Percentiles rank a stretch among this genome's conserved stretches.
Evolutionary conservation across 768 basidiomycete species (phyloP).

Genomic region (Russula foetens): DNA sequence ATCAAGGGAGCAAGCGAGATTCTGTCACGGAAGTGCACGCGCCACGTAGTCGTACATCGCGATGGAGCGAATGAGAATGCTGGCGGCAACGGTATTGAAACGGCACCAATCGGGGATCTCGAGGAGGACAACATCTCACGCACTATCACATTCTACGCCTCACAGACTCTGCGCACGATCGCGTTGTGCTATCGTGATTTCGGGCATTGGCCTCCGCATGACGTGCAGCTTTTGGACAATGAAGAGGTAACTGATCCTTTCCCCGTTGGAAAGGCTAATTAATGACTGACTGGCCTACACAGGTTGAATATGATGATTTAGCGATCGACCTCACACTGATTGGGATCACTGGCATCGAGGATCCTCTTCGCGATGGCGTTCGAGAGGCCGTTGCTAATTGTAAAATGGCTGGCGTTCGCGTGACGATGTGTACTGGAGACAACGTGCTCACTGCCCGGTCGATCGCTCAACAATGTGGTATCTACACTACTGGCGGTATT

Average conservation of each 20-base stretch:
- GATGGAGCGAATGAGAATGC: too few relatives aligned
- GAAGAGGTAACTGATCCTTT: conserved; percentile 41
- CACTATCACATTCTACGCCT: conserved; percentile 98
- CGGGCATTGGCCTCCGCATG: conserved; percentile 70
- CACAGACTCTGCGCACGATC: conserved; percentile 91
- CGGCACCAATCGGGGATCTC: too few relatives aligned
- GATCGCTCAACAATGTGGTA: conserved; percentile 93
- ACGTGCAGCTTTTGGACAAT: conserved; percentile 31
- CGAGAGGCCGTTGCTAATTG: conserved; percentile 84
- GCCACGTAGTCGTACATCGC: conserved; percentile 75
- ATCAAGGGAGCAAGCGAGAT: too few relatives aligned
- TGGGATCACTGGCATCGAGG: conserved; percentile 91
- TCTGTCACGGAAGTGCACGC: conserved; percentile 64
- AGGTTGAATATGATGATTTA: conserved; percentile 66
- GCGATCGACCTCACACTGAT: conserved; percentile 73
- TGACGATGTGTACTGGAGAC: conserved; percentile 99
- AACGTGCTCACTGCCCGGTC: conserved; percentile 94
- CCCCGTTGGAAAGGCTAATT: neutral
- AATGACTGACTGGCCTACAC: neutral
- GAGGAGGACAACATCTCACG: too few relatives aligned
- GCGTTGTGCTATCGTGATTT: conserved; percentile 92
- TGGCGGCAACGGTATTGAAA: too few relatives aligned
- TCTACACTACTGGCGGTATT: conserved; percentile 87
- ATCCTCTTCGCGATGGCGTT: conserved; percentile 88
- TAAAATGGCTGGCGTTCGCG: conserved; percentile 77